These are phyloP conservation scores for Byssoonygena ceratinophila DNA, from an alignment of 2,329 filamentous ascomycete genomes.

Conservation along the genomic window DNA sequence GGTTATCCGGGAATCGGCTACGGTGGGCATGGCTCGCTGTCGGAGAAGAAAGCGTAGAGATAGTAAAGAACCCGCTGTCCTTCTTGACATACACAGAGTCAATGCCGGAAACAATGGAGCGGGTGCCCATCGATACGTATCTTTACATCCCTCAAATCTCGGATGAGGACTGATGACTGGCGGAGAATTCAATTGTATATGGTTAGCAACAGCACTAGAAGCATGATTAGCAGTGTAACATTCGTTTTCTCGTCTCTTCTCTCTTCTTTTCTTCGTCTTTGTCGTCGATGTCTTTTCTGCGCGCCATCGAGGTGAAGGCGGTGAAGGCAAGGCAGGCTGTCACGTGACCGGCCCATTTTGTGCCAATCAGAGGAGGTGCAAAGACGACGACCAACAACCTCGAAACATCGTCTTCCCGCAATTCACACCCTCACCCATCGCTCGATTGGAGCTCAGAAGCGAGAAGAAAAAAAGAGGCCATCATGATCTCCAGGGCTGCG, in stretches of 20 bases:
- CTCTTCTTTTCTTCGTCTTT: too few species aligned
- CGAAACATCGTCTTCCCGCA: constrained; percentile 7
- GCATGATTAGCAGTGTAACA: too few species aligned
- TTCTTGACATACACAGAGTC: constrained; percentile 20
- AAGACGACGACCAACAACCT: constrained; percentile 23
- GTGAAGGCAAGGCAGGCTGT: neutral
- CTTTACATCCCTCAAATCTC: constrained; percentile 29
- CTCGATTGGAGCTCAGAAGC: constrained; percentile 26
- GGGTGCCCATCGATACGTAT: constrained; percentile 20
- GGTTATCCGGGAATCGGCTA: constrained; percentile 31
- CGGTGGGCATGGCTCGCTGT: constrained; percentile 37
- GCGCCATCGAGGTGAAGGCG: too few species aligned
- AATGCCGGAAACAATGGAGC: neutral
- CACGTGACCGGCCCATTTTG: constrained; percentile 21
- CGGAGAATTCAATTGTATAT: too few species aligned
- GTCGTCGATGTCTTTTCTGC: too few species aligned
- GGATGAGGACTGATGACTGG: neutral
- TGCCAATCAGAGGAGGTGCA: constrained; percentile 36
- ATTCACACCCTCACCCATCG: constrained; percentile 16
- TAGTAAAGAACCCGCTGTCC: constrained; percentile 28
- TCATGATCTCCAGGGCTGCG: constrained; percentile 37
- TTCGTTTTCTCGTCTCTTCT: neutral
- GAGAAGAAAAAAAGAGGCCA: constrained; percentile 18
- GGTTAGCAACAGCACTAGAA: too few species aligned
- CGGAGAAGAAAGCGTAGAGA: constrained; percentile 32